Evolutionary conservation across 345 rosid genomes (phyloP), one percentile per base, ranked within the genome.

Genomic region (Camelina neglecta): DNA sequence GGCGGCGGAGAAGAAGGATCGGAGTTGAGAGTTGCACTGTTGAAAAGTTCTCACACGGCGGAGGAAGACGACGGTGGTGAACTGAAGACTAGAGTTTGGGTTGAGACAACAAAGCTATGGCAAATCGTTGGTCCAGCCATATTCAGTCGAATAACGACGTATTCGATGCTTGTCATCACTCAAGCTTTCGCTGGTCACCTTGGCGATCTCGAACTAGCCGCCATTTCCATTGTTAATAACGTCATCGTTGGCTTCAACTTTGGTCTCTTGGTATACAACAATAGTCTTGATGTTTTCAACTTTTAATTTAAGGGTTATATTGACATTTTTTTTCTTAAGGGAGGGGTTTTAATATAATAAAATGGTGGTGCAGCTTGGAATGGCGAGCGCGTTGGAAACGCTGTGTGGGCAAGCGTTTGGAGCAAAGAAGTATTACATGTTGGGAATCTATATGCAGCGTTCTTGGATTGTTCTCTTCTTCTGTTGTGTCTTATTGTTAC

Each of bases 111-210:
- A 84, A 92, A 90, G 81, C 84, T 92, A 36, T 94, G 98, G 98
- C 73, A 85, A 31, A 84, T 92, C 47, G 96, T 90, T 9, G 98
- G 97, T 11, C 98, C 97, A 0, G 87, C 97, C 11, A 89, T 94
- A 58, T 87, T 92, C 63, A 86, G 87, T 82, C 85, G 98, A 2
- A 12, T 94, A 29, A 83, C 93, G 21, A 75, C 97, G 29, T 88
- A 86, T 50, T 85, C 97, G n/a, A 92, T 85, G 93, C 65, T 94
- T 26, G 83, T 95, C 72, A 92, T 95, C 55, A 92, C 97, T 44
- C 99, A 92, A 83, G 93, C 99, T 31, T 94, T 89, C 48, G 97
- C 97, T 9, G 99, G 99, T 44, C 97, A 92, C 76, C 82, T 94
- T 35, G 99, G 99, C 0, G 93, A 90, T 60, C 91, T 89, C 15